Evolutionary conservation across 495 filamentous ascomycete species (phyloP).

Genomic region (Annulohypoxylon nitens): DNA sequence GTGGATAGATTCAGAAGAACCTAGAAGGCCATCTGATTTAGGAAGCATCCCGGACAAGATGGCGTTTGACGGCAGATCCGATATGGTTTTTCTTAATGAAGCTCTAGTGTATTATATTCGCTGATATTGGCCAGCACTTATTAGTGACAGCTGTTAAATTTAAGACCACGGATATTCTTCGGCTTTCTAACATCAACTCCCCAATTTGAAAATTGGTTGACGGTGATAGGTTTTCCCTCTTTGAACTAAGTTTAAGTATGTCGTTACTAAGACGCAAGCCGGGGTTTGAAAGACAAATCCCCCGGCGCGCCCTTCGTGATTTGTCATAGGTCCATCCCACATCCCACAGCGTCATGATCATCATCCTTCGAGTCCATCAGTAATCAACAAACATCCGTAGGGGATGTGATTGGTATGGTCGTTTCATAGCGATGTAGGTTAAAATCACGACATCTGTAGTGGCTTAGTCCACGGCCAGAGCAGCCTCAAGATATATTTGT

Average conservation of each 20-base stretch:
- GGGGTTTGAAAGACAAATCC: constrained; percentile 39
- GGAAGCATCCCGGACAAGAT: constrained; percentile 27
- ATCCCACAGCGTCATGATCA: neutral
- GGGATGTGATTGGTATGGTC: neutral
- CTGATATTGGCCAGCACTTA: constrained; percentile 14
- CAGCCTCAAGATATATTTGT: neutral
- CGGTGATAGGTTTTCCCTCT: neutral
- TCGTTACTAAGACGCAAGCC: constrained; percentile 17
- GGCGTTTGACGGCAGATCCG: constrained; percentile 36
- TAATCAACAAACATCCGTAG: neutral
- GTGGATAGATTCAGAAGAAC: constrained; percentile 12
- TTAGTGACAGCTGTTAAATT: constrained; percentile 17
- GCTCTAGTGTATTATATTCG: constrained; percentile 37
- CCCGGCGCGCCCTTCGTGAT: constrained; percentile 37
- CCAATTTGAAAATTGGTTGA: neutral
- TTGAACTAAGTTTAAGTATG: neutral
- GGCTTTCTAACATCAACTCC: constrained; percentile 8
- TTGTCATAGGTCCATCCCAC: constrained; percentile 10
- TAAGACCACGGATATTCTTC: constrained; percentile 36
- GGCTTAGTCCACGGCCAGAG: neutral
- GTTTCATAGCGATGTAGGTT: neutral
- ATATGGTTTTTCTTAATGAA: constrained; percentile 39
- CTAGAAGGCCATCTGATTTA: constrained; percentile 12
- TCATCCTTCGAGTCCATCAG: neutral
- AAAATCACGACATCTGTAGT: neutral